These are phyloP conservation scores for Dendrothele bispora DNA, from an alignment of 768 basidiomycete species.

Conservation along the genomic window DNA sequence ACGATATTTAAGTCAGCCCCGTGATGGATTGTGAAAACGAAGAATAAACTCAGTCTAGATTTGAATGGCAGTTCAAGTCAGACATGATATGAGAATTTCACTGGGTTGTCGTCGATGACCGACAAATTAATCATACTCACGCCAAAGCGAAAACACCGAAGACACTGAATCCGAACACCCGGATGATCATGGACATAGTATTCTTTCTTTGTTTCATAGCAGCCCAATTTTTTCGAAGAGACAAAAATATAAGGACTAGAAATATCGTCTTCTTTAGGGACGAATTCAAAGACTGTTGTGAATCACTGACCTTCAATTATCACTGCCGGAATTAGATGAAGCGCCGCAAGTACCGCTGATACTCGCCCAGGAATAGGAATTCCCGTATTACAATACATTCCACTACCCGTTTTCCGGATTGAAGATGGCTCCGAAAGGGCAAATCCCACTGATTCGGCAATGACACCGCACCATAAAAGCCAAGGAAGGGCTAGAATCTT, in stretches of 20 bases:
- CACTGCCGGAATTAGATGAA: background rate
- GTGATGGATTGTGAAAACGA: constrained; percentile 4
- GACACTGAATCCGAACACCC: constrained; percentile 4
- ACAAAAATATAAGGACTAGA: background rate
- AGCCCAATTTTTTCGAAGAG: constrained; percentile 5
- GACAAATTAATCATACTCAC: background rate
- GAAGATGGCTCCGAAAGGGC: background rate
- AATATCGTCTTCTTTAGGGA: background rate
- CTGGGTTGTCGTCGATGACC: background rate
- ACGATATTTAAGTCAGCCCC: constrained; percentile 6
- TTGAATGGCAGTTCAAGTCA: background rate
- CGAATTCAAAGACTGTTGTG: background rate
- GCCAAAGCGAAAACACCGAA: constrained; percentile 5
- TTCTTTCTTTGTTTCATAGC: background rate
- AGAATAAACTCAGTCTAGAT: background rate
- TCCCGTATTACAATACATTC: constrained; percentile 8
- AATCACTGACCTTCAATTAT: constrained; percentile 3
- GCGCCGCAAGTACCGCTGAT: constrained; percentile 2
- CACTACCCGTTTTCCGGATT: constrained; percentile 1
- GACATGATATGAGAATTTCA: background rate
- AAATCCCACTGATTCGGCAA: background rate
- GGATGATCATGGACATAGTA: background rate
- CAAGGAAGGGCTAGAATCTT: constrained; percentile 3
- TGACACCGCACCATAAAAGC: background rate
- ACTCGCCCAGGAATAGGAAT: constrained; percentile 3